Conservation (phyloP, 805 yeast genomes). For the Candida mattraensis region DNA sequence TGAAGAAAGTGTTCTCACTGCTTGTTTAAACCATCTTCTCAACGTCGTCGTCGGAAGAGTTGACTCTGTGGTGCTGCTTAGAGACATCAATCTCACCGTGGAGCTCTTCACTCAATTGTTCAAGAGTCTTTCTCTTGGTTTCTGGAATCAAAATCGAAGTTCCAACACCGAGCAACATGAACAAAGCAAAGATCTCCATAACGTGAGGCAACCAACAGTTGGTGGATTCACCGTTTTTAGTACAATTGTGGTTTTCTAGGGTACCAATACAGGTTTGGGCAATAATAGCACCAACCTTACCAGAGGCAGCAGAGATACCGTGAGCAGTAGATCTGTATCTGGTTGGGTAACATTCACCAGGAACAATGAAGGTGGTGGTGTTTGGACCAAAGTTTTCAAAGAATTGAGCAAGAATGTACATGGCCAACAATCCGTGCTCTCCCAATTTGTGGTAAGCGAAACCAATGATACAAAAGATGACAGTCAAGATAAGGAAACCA, state of each 20-base stretch:
- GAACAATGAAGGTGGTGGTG: slow-evolving; percentile 85
- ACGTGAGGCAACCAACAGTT: slow-evolving; percentile 89
- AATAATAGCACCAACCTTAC: slow-evolving; percentile 91
- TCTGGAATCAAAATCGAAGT: slow-evolving; percentile 76
- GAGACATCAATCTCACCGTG: slow-evolving; percentile 70
- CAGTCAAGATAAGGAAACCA: slow-evolving; percentile 74
- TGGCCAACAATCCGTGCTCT: slow-evolving; percentile 67
- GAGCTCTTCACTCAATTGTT: slow-evolving; percentile 74
- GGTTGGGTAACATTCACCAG: slow-evolving; percentile 92
- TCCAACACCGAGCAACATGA: slow-evolving; percentile 80
- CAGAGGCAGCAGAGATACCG: slow-evolving; percentile 90
- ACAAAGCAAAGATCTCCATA: slow-evolving; percentile 89
- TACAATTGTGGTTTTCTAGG: slow-evolving; percentile 74
- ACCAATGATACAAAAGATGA: slow-evolving; percentile 76
- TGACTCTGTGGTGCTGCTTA: slow-evolving; percentile 21
- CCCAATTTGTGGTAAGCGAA: slow-evolving; percentile 74
- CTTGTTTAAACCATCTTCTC: slow-evolving; percentile 22
- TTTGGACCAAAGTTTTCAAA: slow-evolving; percentile 94
- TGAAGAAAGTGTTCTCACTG: no score
- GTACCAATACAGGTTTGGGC: slow-evolving; percentile 90
- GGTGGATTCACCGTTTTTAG: slow-evolving; percentile 43
- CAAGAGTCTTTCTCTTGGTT: slow-evolving; percentile 89
- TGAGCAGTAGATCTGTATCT: slow-evolving; percentile 95
- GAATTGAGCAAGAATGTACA: slow-evolving; percentile 80
- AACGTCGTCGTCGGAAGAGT: slow-evolving; percentile 28